phyloP scores from a whole-genome alignment of 768 basidiomycete genomes.

The Tylopilus balloui region DNA sequence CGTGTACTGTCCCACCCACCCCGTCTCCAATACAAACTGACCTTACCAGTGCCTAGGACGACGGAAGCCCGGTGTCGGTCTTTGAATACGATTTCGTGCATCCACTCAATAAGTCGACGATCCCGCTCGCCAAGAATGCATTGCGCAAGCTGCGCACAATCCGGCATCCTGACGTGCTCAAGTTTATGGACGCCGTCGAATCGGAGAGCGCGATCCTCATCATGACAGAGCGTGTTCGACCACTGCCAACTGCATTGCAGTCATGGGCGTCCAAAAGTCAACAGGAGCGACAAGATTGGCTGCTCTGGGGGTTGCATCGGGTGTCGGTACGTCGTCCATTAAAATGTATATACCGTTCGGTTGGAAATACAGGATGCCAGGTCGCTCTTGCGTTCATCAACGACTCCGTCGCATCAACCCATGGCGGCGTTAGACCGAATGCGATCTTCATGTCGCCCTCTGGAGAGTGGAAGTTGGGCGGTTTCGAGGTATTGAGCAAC shows the following conservation, averaged over 20 bases:
- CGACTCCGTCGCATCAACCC: slow-evolving; percentile 73
- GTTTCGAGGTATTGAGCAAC: slow-evolving; percentile 86
- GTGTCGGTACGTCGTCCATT: slow-evolving; percentile 56
- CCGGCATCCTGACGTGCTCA: slow-evolving; percentile 93
- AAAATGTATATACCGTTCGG: neutral
- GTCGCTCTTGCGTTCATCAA: slow-evolving; percentile 90
- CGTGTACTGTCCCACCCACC: slow-evolving; percentile 48
- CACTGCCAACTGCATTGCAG: slow-evolving; percentile 58
- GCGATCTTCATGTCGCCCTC: slow-evolving; percentile 89
- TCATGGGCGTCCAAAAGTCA: slow-evolving; percentile 57
- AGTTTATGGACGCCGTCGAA: slow-evolving; percentile 91
- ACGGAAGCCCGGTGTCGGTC: slow-evolving; percentile 76
- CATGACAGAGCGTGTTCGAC: slow-evolving; percentile 90
- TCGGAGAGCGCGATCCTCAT: slow-evolving; percentile 85
- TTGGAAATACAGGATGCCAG: slow-evolving; percentile 34
- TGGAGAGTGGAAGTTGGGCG: slow-evolving; percentile 96
- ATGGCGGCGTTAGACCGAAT: slow-evolving; percentile 70
- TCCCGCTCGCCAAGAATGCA: slow-evolving; percentile 83
- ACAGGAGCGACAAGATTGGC: slow-evolving; percentile 80
- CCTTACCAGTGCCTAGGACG: slow-evolving; percentile 59
- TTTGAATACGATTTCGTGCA: slow-evolving; percentile 87
- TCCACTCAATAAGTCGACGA: slow-evolving; percentile 49
- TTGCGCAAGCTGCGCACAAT: slow-evolving; percentile 85
- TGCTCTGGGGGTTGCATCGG: slow-evolving; percentile 90
- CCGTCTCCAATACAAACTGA: slow-evolving; percentile 8